phyloP scores from a whole-genome alignment of 2,329 filamentous ascomycete genomes.

The Zymoseptoria pseudotritici region DNA sequence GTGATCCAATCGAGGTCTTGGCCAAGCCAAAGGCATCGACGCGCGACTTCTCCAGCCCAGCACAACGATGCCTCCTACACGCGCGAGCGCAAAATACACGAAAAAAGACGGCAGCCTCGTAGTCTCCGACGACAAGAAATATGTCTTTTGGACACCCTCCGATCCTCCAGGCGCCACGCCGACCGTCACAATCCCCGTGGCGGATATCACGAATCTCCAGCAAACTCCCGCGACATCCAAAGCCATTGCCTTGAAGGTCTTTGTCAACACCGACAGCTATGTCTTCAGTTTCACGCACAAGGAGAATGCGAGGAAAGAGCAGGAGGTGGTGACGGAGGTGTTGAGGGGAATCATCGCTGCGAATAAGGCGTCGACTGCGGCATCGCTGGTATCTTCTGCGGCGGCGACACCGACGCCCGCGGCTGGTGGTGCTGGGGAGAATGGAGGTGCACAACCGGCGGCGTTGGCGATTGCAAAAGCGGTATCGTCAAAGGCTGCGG shows the following conservation, averaged over 20 bases:
- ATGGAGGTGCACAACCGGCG: conserved; percentile 44
- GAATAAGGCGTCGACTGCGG: conserved; percentile 47
- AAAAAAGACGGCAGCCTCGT: conserved; percentile 87
- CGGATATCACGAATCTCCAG: conserved; percentile 84
- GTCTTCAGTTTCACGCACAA: conserved; percentile 84
- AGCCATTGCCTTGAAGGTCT: conserved; percentile 91
- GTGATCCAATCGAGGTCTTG: not conserved
- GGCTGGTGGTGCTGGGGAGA: conserved; percentile 16
- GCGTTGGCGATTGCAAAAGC: conserved; percentile 74
- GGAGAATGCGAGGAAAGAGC: conserved; percentile 68
- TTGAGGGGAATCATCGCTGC: conserved; percentile 71
- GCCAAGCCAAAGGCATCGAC: not conserved
- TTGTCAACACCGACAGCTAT: conserved; percentile 69
- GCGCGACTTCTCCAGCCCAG: not conserved
- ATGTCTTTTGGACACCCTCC: conserved; percentile 73
- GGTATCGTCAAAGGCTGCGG: conserved; percentile 42
- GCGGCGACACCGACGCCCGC: conserved; percentile 17
- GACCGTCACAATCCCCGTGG: conserved; percentile 61
- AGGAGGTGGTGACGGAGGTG: conserved; percentile 74
- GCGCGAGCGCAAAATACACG: conserved; percentile 73
- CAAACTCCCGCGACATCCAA: conserved; percentile 82
- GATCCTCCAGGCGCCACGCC: conserved; percentile 54
- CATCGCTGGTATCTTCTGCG: conserved; percentile 29
- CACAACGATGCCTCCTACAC: conserved; percentile 29
- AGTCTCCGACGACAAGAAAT: conserved; percentile 64